Base-by-base conservation (phyloP, 441 rosid genomes). In the Erodium trifolium region DNA sequence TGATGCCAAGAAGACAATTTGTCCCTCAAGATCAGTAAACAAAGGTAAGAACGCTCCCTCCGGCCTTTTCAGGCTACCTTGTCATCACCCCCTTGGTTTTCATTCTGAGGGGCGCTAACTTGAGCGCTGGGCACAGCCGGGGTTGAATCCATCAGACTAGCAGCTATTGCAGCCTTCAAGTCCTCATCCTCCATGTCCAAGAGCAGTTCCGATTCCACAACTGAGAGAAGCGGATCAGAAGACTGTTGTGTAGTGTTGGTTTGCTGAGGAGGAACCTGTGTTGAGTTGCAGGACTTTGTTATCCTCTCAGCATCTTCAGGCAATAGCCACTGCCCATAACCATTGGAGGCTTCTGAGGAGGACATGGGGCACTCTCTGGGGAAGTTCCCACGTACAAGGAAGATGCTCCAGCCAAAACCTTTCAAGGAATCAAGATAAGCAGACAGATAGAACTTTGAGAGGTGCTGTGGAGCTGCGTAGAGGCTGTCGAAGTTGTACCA, bases 401-500 rank as follows among this genome's bases (percentile, higher is more conserved):
- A 91, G 68, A 88, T 91, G 72, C 95, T 91, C 99, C 97, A 93
- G 3, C 97, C 93, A 5, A 79, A 83, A 83, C 96, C 87, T 72
- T 84, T 89, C 29, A 93, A 79, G 18, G 99, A 84, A 80, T 93
- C 96, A 7, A 89, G 82, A 70, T 83, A 89, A 12, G 97, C 99
- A 5, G 95, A 83, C 67, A 93, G 91, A 82, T 87, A 91, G 70
- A 93, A 93, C 83, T 84, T 91, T 0, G 97, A 91, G 34, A 93
- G 84, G 75, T 91, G 92, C 76, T 84, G 84, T 0, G 97, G 97
- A 0, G 97, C 97, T 12, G 96, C 87, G 27, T 81, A 85, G 18
- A 91, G 94, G 74, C 98, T 93, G 78, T 93, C 94, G 17, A 93
- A 93, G 77, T 93, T 93, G 34, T 93, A 91, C 97, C 98, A 91